Conservation (phyloP, 2,329 filamentous ascomycete genomes). For the Elsinoe batatas region DNA sequence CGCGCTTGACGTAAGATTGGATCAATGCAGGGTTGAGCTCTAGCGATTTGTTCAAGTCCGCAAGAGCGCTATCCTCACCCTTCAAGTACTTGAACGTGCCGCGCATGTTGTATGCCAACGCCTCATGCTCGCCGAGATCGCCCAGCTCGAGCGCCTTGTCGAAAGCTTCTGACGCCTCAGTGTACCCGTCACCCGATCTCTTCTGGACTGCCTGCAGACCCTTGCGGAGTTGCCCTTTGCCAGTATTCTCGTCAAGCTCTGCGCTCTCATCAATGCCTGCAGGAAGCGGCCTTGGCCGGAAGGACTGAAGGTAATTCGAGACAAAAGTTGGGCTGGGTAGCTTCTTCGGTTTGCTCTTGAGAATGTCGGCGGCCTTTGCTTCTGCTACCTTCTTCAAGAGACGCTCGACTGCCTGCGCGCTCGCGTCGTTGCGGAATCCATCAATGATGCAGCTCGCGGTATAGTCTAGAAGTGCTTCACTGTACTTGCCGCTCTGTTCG, state of each 20-base stretch:
- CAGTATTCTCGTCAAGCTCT: slow-evolving; percentile 68
- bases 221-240: slow-evolving; percentile 75
- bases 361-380: slow-evolving; percentile 81
- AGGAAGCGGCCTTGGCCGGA: slow-evolving; percentile 73
- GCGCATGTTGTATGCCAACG: slow-evolving; percentile 89
- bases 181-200: slow-evolving; percentile 84
- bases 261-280: slow-evolving; percentile 69
- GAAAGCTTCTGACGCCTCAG: slow-evolving; percentile 76
- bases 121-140: slow-evolving; percentile 72
- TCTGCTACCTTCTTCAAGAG: slow-evolving; percentile 95
- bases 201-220: slow-evolving; percentile 71
- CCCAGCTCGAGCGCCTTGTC: slow-evolving; percentile 77
- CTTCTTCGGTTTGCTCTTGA: slow-evolving; percentile 70
- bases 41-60: slow-evolving; percentile 84
- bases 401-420: slow-evolving; percentile 81
- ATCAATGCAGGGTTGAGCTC: slow-evolving; percentile 80
- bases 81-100: slow-evolving; percentile 91
- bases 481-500: slow-evolving; percentile 82
- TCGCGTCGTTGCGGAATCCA: slow-evolving; percentile 84
- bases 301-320: slow-evolving; percentile 97
- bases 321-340: slow-evolving; percentile 94
- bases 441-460: slow-evolving; percentile 99
- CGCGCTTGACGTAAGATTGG: slow-evolving; percentile 97
- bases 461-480: slow-evolving; percentile 92
- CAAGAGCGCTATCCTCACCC: slow-evolving; percentile 71